Base-by-base conservation (phyloP, 2,329 filamentous ascomycete genomes). In the Botrytis byssoidea region DNA sequence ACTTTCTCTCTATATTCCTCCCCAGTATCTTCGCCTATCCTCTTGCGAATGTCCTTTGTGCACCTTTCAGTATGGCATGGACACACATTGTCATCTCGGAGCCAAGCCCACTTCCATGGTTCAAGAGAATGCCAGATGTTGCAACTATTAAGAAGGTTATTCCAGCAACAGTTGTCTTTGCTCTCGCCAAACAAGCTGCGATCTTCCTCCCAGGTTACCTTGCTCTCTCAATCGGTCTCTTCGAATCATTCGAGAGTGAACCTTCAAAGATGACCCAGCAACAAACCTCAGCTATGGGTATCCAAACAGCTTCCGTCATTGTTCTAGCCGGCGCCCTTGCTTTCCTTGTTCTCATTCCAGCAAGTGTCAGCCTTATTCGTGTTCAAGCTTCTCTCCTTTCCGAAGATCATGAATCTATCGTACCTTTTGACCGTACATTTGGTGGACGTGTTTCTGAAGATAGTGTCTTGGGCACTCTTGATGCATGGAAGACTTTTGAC, bases 361-460 rank as follows among this genome's bases (percentile, higher is more conserved):
- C 93, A 57, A 87, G 89, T 74, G 92, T 95, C 46, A 88, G 93
- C 35, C 89, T 97, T 74, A 87, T 92, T 77, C 93, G 95, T 76
- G 90, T 97, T 51, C 94, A 97, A 81, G 94, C 95, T 10, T 95
- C 93, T 67, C 90, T 97, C 78, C 89, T 98, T 4, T 89, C 94
- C 0, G 91, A 93, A 74, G 90, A 93, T 29, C 88, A 94, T 77
- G 92, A 97, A 83, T 90, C 93, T 40, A 92, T 98, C 76, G 91
- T 98, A 51, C 91, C 93, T 46, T 97, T 98, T 79, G 95, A 98
- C 85, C 92, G 94, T 77, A 91, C 91, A 44, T 97, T 97, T 80
- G 89, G 88, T 76, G 93, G 93, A 78, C 92, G 90, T 81, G 89
- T 95, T 42, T 89, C 91, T 76, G 93, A 92, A 72, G 88, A 86